A percentile compares a stretch with the other conserved stretches of the same genome.
These are phyloP conservation scores for Linum trigynum DNA, from an alignment of 345 rosid genomes.

Conservation along the genomic window DNA sequence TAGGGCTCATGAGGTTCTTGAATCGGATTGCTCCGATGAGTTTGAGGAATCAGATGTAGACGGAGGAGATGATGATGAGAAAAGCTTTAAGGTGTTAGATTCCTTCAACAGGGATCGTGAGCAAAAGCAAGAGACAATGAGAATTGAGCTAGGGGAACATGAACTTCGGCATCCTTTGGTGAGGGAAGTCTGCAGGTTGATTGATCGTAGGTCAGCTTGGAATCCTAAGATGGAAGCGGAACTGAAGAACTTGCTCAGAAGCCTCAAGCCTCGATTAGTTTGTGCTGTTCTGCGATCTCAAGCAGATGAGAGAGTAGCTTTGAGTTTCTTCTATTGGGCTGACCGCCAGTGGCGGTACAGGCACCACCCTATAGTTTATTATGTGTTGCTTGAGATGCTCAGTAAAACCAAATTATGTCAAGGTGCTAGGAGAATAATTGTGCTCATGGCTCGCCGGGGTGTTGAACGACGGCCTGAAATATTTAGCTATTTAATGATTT, in stretches of 20 bases:
- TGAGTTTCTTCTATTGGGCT: constrained; percentile 84
- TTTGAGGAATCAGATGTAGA: constrained; percentile 27
- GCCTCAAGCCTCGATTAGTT: constrained; percentile 69
- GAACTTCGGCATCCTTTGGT: constrained; percentile 75
- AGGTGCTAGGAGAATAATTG: constrained; percentile 65
- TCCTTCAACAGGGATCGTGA: constrained; percentile 29
- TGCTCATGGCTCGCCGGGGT: constrained; percentile 65
- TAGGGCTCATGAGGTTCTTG: constrained; percentile 13
- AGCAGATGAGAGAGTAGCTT: constrained; percentile 68
- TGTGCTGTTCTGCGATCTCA: constrained; percentile 67
- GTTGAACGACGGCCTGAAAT: constrained; percentile 45
- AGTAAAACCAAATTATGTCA: constrained; percentile 78
- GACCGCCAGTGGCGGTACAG: constrained; percentile 87
- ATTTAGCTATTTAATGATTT: constrained; percentile 62
- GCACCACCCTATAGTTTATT: constrained; percentile 64
- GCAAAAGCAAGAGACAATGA: constrained; percentile 22
- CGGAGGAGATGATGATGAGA: constrained; percentile 24
- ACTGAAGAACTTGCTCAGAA: constrained; percentile 53
- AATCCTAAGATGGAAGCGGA: constrained; percentile 54
- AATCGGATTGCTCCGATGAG: constrained; percentile 29
- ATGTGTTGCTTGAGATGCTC: constrained; percentile 63
- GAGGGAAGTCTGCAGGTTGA: constrained; percentile 64
- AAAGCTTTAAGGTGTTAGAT: constrained; percentile 28
- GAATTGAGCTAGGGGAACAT: constrained; percentile 41
- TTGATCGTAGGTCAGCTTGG: constrained; percentile 66